These are phyloP conservation scores for Punica granatum DNA, from an alignment of 345 rosid species.

Conservation along the genomic window DNA sequence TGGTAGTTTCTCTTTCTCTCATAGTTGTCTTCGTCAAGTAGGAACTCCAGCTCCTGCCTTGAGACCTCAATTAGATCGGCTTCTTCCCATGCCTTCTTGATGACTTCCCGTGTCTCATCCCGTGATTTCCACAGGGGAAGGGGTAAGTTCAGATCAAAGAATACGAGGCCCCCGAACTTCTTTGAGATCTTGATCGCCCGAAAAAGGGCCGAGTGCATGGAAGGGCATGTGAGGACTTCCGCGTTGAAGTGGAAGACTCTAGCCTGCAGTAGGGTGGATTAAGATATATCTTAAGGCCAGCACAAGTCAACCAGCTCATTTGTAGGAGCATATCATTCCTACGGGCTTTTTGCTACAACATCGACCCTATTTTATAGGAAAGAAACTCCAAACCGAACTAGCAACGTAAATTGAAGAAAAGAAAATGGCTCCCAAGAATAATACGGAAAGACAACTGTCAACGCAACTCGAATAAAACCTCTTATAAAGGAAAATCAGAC, in stretches of 20 bases:
- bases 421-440: too few species aligned
- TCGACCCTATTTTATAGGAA: background rate
- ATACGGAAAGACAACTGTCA: background rate
- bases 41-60: constrained; percentile 77
- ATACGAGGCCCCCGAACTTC: constrained; percentile 67
- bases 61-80: constrained; percentile 79
- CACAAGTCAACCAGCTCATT: constrained; percentile 4
- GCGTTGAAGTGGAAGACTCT: constrained; percentile 82
- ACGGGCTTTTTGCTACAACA: background rate
- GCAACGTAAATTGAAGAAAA: background rate
- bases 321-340: background rate
- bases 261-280: constrained; percentile 42
- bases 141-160: constrained; percentile 74
- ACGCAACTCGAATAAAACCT: background rate
- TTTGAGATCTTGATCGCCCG: constrained; percentile 66
- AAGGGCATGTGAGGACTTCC: constrained; percentile 52
- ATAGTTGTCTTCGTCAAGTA: constrained; percentile 68
- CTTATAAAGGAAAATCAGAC: background rate
- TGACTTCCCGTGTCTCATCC: constrained; percentile 54
- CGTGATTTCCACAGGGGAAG: constrained; percentile 76
- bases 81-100: constrained; percentile 60
- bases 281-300: background rate
- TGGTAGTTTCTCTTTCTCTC: constrained; percentile 52
- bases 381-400: background rate
- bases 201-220: constrained; percentile 45